A percentile compares a stretch with the other conserved stretches of the same genome.
These are phyloP conservation scores for Podospora comata DNA, from an alignment of 495 filamentous ascomycete species.

Conservation along the genomic window DNA sequence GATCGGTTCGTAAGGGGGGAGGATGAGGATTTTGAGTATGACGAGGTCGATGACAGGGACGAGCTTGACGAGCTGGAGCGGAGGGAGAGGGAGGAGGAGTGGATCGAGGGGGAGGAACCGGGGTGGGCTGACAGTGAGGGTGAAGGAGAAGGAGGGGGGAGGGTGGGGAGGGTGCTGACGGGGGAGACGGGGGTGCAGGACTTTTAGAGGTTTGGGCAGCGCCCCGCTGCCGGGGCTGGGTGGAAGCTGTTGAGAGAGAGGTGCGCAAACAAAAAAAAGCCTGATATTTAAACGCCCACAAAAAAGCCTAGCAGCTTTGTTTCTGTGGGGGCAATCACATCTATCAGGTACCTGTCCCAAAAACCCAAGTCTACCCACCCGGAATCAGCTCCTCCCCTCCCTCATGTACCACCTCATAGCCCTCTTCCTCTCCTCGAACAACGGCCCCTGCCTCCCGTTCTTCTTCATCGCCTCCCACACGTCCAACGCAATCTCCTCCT, in stretches of 20 bases:
- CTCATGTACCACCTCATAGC: not conserved
- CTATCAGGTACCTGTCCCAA: no score
- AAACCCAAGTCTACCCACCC: no score
- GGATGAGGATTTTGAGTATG: constrained; percentile 76
- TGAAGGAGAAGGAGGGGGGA: constrained; percentile 52
- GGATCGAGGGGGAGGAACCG: constrained; percentile 75
- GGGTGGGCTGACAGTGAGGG: constrained; percentile 51
- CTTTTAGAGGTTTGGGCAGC: constrained; percentile 47
- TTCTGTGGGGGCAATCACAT: no score
- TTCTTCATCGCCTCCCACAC: not conserved
- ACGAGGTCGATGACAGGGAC: constrained; percentile 62
- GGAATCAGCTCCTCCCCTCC: not conserved
- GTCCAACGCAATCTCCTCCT: not conserved
- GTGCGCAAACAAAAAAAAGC: no score
- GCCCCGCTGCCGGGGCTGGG: no score
- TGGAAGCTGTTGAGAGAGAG: no score
- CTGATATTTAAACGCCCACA: no score
- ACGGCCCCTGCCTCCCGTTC: not conserved
- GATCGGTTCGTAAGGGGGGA: constrained; percentile 66
- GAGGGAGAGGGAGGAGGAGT: constrained; percentile 58
- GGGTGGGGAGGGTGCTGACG: constrained; percentile 43
- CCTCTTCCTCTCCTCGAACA: not conserved
- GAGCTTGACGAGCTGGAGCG: constrained; percentile 66
- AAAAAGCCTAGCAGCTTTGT: no score
- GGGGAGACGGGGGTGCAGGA: constrained; percentile 83